A percentile compares a stretch with the other conserved stretches of the same genome.
Conservation (phyloP, 805 yeast genomes). For the Yamadazyma tumulicola region DNA sequence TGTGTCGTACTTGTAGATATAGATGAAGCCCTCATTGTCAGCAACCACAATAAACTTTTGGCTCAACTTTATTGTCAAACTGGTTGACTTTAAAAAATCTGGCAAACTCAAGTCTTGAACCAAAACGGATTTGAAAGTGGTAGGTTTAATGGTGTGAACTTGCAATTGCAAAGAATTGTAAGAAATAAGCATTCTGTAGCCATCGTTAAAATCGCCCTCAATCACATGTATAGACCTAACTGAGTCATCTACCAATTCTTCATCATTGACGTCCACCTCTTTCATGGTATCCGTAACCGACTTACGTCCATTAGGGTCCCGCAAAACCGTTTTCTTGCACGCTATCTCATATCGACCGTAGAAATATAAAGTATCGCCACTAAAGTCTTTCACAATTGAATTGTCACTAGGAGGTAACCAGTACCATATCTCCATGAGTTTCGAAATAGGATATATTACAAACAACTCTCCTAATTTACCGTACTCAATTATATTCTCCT, state of each 20-base stretch:
- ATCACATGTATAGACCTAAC: slow-evolving; percentile 9
- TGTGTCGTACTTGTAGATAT: slow-evolving; percentile 11
- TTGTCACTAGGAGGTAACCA: slow-evolving; percentile 19
- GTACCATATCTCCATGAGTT: slow-evolving; percentile 32
- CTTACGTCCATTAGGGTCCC: not conserved
- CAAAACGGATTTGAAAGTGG: not conserved
- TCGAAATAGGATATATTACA: slow-evolving; percentile 18
- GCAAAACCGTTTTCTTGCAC: too few species aligned
- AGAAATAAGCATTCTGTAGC: slow-evolving; percentile 8
- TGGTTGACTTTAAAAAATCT: slow-evolving; percentile 1
- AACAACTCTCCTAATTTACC: slow-evolving; percentile 34
- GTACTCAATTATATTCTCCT: slow-evolving; percentile 17
- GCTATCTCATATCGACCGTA: slow-evolving; percentile 13
- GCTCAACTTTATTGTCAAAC: slow-evolving; percentile 15
- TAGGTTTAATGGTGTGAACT: slow-evolving; percentile 1
- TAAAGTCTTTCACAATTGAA: slow-evolving; percentile 11
- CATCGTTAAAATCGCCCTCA: slow-evolving; percentile 7
- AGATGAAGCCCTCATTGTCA: slow-evolving; percentile 21
- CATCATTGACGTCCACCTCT: not conserved
- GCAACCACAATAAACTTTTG: slow-evolving; percentile 19
- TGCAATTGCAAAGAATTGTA: not conserved
- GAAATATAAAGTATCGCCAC: slow-evolving; percentile 24
- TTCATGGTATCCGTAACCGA: slow-evolving; percentile 1
- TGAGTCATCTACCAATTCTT: not conserved
- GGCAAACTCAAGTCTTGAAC: slow-evolving; percentile 10